A percentile compares a stretch with the other conserved stretches of the same genome.
Evolutionary conservation across 148 eudicot species (phyloP).

Genomic region (Fagopyrum esculentum): DNA sequence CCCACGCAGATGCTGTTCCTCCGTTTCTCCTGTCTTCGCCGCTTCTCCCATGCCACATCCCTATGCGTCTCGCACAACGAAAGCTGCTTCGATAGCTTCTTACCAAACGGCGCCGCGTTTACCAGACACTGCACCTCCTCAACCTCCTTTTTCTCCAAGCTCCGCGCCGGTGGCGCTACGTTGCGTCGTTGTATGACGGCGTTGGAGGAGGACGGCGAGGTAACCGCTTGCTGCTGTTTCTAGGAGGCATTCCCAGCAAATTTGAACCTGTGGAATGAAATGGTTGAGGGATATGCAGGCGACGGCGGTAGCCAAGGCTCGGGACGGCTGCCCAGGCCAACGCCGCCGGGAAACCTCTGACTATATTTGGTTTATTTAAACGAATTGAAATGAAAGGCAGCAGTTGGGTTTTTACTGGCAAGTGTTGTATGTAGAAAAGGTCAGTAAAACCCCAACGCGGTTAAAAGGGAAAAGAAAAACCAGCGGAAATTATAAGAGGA

Average conservation of each 20-base stretch:
- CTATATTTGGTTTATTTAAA: not conserved
- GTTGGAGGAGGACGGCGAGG: not conserved
- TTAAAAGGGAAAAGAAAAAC: not conserved
- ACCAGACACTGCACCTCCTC: slow-evolving; percentile 54
- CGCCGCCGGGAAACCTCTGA: not conserved
- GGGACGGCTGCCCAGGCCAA: not conserved
- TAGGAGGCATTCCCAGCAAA: not conserved
- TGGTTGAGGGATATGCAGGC: not conserved
- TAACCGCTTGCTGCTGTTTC: not conserved
- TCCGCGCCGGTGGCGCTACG: not conserved
- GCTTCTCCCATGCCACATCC: slow-evolving; percentile 71
- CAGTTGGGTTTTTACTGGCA: not conserved
- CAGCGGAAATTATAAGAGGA: not conserved
- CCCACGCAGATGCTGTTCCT: slow-evolving; percentile 19
- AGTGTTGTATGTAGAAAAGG: not conserved
- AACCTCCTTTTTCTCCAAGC: slow-evolving; percentile 1
- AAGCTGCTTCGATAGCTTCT: slow-evolving; percentile 57
- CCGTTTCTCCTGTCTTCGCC: slow-evolving; percentile 42
- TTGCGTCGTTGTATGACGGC: too few relatives aligned
- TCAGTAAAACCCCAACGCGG: not conserved
- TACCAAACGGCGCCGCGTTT: slow-evolving; percentile 30
- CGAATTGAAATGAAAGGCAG: not conserved
- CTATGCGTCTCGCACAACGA: slow-evolving; percentile 61
- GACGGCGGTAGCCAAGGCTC: slow-evolving; percentile 1
- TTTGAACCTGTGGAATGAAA: not conserved